Evolutionary conservation across 352 stramenopile species (phyloP).

Genomic region (Blastocystis sp.): DNA sequence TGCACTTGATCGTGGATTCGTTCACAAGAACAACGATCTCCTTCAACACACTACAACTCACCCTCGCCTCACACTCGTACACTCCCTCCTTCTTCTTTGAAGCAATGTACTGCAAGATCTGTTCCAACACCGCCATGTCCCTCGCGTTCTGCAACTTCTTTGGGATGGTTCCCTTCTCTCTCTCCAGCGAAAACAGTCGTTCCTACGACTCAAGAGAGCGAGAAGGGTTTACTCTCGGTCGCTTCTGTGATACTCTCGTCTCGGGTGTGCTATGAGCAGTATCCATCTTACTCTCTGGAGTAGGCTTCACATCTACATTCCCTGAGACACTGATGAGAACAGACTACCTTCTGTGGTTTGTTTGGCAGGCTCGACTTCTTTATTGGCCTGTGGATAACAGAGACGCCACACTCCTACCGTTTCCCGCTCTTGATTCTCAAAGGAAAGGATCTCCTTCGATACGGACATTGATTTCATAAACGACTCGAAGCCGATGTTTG

Average conservation of each 20-base stretch:
- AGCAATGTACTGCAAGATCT: conserved; percentile 51
- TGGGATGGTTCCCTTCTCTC: conserved; percentile 18
- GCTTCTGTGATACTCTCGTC: conserved; percentile 4
- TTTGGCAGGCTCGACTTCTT: too few relatives aligned
- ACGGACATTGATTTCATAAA: conserved; percentile 17
- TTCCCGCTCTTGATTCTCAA: not conserved
- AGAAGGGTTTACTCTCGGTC: not conserved
- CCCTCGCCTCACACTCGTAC: not conserved
- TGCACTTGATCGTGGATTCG: conserved; percentile 32
- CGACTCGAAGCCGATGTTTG: not conserved
- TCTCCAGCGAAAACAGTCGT: conserved; percentile 41
- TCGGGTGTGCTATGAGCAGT: too few relatives aligned
- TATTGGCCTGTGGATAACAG: too few relatives aligned
- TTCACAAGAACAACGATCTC: conserved; percentile 57
- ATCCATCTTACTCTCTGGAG: too few relatives aligned
- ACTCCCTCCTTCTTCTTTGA: conserved; percentile 47
- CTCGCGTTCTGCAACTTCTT: conserved; percentile 22
- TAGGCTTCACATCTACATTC: too few relatives aligned
- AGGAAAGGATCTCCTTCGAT: conserved; percentile 5
- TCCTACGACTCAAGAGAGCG: not conserved
- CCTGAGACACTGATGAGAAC: too few relatives aligned
- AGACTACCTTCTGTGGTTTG: too few relatives aligned
- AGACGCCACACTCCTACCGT: not conserved
- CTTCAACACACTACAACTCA: conserved; percentile 17
- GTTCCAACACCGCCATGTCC: conserved; percentile 9